A percentile compares a stretch with the other conserved stretches of the same genome.
Conservation (phyloP, 2,329 filamentous ascomycete species). For the Diplodia corticola region DNA sequence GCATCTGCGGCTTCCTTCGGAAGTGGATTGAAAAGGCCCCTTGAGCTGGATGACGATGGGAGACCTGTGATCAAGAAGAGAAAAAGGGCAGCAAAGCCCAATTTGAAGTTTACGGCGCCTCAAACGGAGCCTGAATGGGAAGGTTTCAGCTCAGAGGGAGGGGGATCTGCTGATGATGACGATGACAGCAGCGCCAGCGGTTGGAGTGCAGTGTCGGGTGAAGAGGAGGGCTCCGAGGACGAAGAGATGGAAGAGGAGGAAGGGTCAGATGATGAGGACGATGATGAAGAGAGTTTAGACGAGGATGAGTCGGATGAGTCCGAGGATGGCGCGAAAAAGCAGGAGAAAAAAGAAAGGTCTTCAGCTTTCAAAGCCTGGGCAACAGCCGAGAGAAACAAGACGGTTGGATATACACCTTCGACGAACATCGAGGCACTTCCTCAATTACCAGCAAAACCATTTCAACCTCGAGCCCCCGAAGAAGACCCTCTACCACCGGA, state of each 20-base stretch:
- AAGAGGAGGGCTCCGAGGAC: constrained; percentile 37
- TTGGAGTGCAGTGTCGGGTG: constrained; percentile 9
- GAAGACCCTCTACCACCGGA: constrained; percentile 70
- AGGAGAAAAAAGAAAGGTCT: constrained; percentile 46
- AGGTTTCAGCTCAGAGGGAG: constrained; percentile 55
- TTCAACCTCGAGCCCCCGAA: constrained; percentile 67
- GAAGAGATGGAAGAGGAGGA: constrained; percentile 40
- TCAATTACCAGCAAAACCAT: constrained; percentile 51
- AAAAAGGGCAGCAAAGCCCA: constrained; percentile 54
- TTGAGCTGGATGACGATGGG: constrained; percentile 77
- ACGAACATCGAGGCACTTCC: constrained; percentile 31
- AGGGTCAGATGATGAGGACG: constrained; percentile 28
- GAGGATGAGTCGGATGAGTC: constrained; percentile 31
- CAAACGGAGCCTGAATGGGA: constrained; percentile 60
- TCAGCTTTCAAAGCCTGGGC: constrained; percentile 95
- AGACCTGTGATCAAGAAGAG: constrained; percentile 80
- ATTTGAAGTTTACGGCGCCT: constrained; percentile 43
- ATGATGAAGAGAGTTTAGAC: constrained; percentile 36
- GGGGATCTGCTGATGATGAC: constrained; percentile 34
- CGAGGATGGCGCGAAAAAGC: constrained; percentile 40
- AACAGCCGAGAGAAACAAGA: constrained; percentile 78
- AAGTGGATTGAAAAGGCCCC: constrained; percentile 80
- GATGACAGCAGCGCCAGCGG: not conserved
- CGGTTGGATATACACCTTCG: constrained; percentile 66
- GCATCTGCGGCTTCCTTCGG: constrained; percentile 47